Evolutionary conservation across 1,284 basidiomycete genomes (phyloP), one percentile per base, ranked within the genome.

Genomic region (Ceratobasidium theobromae): DNA sequence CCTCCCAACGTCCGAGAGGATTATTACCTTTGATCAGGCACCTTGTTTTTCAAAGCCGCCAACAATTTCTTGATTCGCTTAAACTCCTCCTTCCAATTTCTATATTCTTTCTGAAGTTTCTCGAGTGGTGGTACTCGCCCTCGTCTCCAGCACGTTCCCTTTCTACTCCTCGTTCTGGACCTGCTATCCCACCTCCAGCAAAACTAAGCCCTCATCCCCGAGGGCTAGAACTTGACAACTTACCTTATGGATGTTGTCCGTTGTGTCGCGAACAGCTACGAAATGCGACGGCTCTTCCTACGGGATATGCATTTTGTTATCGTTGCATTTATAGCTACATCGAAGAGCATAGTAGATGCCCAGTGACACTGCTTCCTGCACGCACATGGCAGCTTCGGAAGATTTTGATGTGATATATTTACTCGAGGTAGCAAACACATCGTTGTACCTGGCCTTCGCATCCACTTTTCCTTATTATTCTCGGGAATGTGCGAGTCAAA

Each of bases 91-190:
- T 97, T 9, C 94, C 97, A 1, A 91, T 91, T 2, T 88, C 93
- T 35, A 95, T 99, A 68, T 97, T 99, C 76, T 89, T 94, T 75
- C 84, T 99, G 80, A 98, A 97, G 77, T 96, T 99, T 76, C 81
- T 98, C 32, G 95, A 99, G 77, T 99, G 97, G 95, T 99, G 97
- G 95, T 99, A 98, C 76, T 96, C 94, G 16, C 92, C 95, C 8
- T 85, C 86, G 30, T 98, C 95, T 1, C 95, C 95, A n/a, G 84
- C 88, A 69, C 82, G 86, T 66, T 81, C 85, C 48, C 73, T 89
- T 65, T 80, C 84, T 27, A 77, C 81, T 41, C 81, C 68, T 68
- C 30, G 67, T 67, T 80, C 80, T 68, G 86, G 84, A 21, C 89
- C 87, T 18, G 80, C 84, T 0, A 83, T 94, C 35, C 87, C 89